Conservation (phyloP, 2,329 filamentous ascomycete genomes). For the Thyridium curvatum region DNA sequence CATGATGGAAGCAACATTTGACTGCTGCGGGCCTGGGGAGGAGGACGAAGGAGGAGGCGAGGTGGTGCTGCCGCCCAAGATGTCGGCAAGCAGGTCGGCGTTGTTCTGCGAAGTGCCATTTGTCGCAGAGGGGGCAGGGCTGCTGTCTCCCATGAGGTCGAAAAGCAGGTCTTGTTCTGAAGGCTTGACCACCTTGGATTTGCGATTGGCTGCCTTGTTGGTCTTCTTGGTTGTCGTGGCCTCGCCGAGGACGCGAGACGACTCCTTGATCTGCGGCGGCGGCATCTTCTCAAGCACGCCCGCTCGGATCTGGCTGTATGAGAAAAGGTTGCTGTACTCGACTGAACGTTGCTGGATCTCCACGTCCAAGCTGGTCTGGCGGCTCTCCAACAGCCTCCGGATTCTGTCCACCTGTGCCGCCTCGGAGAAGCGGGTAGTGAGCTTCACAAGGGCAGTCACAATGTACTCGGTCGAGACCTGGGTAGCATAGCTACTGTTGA, state of each 20-base stretch:
- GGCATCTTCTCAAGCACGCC: constrained; percentile 98
- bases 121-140: constrained; percentile 51
- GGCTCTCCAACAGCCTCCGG: constrained; percentile 66
- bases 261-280: constrained; percentile 91
- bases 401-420: constrained; percentile 81
- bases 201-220: constrained; percentile 65
- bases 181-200: constrained; percentile 71
- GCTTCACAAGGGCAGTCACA: constrained; percentile 87
- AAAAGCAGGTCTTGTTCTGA: constrained; percentile 87
- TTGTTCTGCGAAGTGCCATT: constrained; percentile 58
- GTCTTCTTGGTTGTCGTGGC: constrained; percentile 53
- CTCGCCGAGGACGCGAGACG: constrained; percentile 83
- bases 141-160: constrained; percentile 79
- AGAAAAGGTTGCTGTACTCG: constrained; percentile 93
- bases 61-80: constrained; percentile 63
- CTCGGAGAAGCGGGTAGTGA: constrained; percentile 82
- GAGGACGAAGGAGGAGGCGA: constrained; percentile 35
- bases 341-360: constrained; percentile 95
- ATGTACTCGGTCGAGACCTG: constrained; percentile 95
- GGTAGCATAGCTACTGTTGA: constrained; percentile 90
- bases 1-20: constrained; percentile 72
- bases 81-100: constrained; percentile 84
- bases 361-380: constrained; percentile 84
- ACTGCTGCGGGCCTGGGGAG: constrained; percentile 47
- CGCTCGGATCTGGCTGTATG: constrained; percentile 75